Evolutionary conservation across 2,329 filamentous ascomycete species (phyloP), one percentile per base, ranked within the genome.

Genomic region (Aspergillus pseudonomiae): DNA sequence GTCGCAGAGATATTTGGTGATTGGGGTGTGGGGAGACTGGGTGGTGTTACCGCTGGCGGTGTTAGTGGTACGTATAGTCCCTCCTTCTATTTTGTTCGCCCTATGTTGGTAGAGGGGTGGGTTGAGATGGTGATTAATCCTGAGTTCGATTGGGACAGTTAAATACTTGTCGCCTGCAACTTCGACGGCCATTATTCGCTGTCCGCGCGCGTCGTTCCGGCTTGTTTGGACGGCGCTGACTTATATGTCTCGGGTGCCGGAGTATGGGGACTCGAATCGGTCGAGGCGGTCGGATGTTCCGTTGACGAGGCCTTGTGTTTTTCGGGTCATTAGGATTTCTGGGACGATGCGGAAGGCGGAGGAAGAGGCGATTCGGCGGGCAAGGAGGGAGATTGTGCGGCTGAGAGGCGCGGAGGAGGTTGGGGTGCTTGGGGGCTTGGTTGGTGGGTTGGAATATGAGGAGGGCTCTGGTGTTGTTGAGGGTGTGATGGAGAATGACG

Each of bases 111-210:
- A 36, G 34, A 26, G 12, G 46, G 41, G n/a, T 21, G 14, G 46
- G 24, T 7, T 28, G 16, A 7, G 28, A 26, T 52, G 48, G 9
- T 34, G n/a, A 16, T 21, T 54, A 6, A 32, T 24, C 58, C 24
- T 16, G 19, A n/a, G 48, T 21, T 39, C 11, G 46, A 36, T 36
- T 21, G 34, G 6, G 1, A 34, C 68, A 94, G 92, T 99, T 59
- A 97, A 97, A 82, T 99, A 99, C 77, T 85, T 96, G 58, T 97
- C 93, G 1, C 84, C 89, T 4, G 91, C 93, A n/a, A 99, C 95
- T 0, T 96, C 92, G 6, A 99, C 94, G 1, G 93, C 94, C 60
- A 99, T 99, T 64, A 83, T 99, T 45, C 88, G 91, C 66, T 92
- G 94, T 67, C 88, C 92, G 3, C 89, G 95, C 62, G 88, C 89